Percentiles rank a stretch among this genome's conserved stretches.
These are phyloP conservation scores for Solanum pinnatisectum DNA, from an alignment of 257 asterid genomes.

Conservation along the genomic window DNA sequence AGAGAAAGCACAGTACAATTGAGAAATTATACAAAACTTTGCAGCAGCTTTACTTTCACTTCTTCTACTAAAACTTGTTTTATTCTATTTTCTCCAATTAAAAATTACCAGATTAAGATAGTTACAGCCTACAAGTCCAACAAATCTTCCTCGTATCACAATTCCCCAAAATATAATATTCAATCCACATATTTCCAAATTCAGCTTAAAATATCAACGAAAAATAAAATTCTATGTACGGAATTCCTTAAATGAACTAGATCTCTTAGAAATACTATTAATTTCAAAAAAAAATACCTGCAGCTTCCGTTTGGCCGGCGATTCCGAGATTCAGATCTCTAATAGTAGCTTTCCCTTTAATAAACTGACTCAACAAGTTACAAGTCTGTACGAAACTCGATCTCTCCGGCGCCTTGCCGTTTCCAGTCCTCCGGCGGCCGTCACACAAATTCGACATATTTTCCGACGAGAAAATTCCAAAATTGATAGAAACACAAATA, in stretches of 20 bases:
- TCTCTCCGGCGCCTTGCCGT: constrained; percentile 31
- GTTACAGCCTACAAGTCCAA: neutral
- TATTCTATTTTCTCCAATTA: neutral
- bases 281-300: constrained; percentile 15
- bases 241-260: neutral
- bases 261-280: neutral
- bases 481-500: neutral
- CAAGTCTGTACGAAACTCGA: constrained; percentile 52
- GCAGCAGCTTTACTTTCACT: neutral
- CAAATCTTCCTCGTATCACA: neutral
- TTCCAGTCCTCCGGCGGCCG: neutral
- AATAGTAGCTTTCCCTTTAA: constrained; percentile 46
- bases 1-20: neutral
- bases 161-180: neutral
- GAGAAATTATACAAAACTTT: neutral
- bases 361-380: constrained; percentile 52
- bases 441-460: constrained; percentile 13
- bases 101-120: neutral
- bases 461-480: neutral
- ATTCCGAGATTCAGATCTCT: constrained; percentile 48
- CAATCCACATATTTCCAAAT: neutral
- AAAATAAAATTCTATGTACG: neutral
- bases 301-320: constrained; percentile 25
- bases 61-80: neutral
- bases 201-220: neutral